Conservation (phyloP, 1,139 yeast genomes). For the Geotrichum phurueaensis region DNA sequence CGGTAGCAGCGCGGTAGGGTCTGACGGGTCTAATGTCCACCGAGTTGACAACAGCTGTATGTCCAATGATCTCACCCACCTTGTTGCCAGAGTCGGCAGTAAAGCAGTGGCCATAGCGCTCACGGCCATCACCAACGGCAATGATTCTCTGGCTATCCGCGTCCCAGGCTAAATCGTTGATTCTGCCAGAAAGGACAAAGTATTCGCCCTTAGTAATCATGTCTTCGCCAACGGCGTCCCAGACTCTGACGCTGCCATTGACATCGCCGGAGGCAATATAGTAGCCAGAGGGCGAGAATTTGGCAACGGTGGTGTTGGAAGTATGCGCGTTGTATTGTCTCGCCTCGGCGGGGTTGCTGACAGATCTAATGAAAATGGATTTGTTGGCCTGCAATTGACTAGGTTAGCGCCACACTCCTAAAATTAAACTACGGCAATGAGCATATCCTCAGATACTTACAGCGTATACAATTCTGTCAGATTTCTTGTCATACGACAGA, state of each 20-base stretch:
- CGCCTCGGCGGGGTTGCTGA: conserved; percentile 45
- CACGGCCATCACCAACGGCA: conserved; percentile 94
- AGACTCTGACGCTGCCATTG: conserved; percentile 76
- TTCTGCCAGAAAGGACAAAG: conserved; percentile 73
- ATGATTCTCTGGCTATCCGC: conserved; percentile 77
- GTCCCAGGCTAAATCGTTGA: conserved; percentile 88
- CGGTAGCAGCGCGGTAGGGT: conserved; percentile 93
- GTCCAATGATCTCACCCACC: conserved; percentile 93
- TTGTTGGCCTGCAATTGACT: conserved; percentile 47
- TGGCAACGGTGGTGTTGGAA: conserved; percentile 69
- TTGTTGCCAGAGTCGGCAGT: conserved; percentile 93
- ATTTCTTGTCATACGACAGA: conserved; percentile 62
- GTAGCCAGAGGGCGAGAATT: conserved; percentile 82
- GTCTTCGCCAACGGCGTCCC: conserved; percentile 69
- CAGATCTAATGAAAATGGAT: conserved; percentile 66
- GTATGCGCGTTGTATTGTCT: conserved; percentile 71
- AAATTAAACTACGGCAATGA: not conserved
- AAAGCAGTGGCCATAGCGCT: conserved; percentile 86
- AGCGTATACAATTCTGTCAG: conserved; percentile 71
- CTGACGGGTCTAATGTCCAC: conserved; percentile 82
- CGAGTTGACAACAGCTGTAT: conserved; percentile 75
- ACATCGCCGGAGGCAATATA: conserved; percentile 92
- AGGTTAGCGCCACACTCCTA: not conserved
- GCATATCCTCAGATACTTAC: conserved; percentile 14
- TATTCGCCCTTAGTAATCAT: conserved; percentile 72